phyloP scores from a whole-genome alignment of 2,329 filamentous ascomycete genomes.

The Zelopaecilomyces penicillatus region DNA sequence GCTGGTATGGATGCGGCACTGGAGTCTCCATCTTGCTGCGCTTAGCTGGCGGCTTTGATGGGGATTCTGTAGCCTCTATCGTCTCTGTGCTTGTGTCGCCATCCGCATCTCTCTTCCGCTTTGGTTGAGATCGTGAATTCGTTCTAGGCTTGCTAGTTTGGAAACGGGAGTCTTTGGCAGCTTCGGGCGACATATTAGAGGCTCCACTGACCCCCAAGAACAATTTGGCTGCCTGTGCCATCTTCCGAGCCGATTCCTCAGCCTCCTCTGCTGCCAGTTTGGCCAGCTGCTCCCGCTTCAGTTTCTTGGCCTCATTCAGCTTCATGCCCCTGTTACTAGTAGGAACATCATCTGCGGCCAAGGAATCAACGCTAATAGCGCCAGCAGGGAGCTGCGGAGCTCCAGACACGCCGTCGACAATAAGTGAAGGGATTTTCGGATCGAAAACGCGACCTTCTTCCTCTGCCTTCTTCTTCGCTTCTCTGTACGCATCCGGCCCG shows the following conservation, averaged over 20 bases:
- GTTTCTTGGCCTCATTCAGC: slow-evolving; percentile 68
- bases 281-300: slow-evolving; percentile 58
- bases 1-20: slow-evolving; percentile 37
- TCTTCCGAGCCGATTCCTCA: slow-evolving; percentile 46
- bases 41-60: slow-evolving; percentile 35
- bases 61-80: slow-evolving; percentile 20
- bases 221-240: slow-evolving; percentile 39
- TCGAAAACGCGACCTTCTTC: slow-evolving; percentile 56
- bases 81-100: slow-evolving; percentile 21
- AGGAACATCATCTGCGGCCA: slow-evolving; percentile 53
- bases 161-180: slow-evolving; percentile 10
- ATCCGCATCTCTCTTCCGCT: slow-evolving; percentile 38
- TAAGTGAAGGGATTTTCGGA: slow-evolving; percentile 23
- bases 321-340: slow-evolving; percentile 68
- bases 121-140: slow-evolving; percentile 27
- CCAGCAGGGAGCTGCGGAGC: slow-evolving; percentile 48
- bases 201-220: slow-evolving; percentile 29
- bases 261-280: slow-evolving; percentile 56
- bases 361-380: slow-evolving; percentile 48
- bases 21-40: slow-evolving; percentile 51
- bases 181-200: slow-evolving; percentile 21
- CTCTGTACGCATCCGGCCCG: slow-evolving; percentile 52
- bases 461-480: slow-evolving; percentile 56
- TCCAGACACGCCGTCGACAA: slow-evolving; percentile 42
- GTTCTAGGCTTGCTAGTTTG: slow-evolving; percentile 20